Evolutionary conservation across 306 rosid genomes (phyloP), one percentile per base, ranked within the genome.

Genomic region (Corylus avellana): DNA sequence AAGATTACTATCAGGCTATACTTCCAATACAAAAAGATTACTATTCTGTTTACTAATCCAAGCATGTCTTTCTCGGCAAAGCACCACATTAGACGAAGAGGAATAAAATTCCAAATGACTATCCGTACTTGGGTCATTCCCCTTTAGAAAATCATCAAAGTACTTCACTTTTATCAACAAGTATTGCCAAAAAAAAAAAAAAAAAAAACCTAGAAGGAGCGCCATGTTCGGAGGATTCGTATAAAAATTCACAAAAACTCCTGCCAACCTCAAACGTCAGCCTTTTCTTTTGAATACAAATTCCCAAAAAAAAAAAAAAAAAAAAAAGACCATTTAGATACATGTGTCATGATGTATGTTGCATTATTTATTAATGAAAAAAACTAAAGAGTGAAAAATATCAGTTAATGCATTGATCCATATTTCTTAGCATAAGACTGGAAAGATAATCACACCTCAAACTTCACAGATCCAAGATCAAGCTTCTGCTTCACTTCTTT

Each of bases 401-500:
- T 63, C 70, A 14, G 20, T 16, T 27, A 14, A 32, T 16, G 48
- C 70, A 64, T 29, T 37, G 10, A 64, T 64, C 8, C n/a, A 39
- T 64, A 64, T 17, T 12, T 14, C n/a, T 44, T 67, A 50, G 68
- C 70, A 72, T 69, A 66, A 66, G 39, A 44, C 1, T 37, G 37
- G 18, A 70, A 42, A 81, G 32, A 70, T 69, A 39, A 81, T 72
- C 87, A 29, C 46, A 95, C 98, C 97, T 95, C 97, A 90, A 92
- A 95, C 83, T 95, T 95, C 77, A 91, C 97, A 44, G 97, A 86
- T 84, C 98, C 98, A 67, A 95, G 89, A 80, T 92, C 97, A 84
- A 95, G 89, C 86, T 92, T 92, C 89, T 91, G 97, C 87, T 90
- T 95, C 80, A 95, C 98, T 89, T 95, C 98, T 88, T 84, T 92